These are phyloP conservation scores for Arthrobotrys entomopaga DNA, from an alignment of 2,329 filamentous ascomycete genomes.

Conservation along the genomic window DNA sequence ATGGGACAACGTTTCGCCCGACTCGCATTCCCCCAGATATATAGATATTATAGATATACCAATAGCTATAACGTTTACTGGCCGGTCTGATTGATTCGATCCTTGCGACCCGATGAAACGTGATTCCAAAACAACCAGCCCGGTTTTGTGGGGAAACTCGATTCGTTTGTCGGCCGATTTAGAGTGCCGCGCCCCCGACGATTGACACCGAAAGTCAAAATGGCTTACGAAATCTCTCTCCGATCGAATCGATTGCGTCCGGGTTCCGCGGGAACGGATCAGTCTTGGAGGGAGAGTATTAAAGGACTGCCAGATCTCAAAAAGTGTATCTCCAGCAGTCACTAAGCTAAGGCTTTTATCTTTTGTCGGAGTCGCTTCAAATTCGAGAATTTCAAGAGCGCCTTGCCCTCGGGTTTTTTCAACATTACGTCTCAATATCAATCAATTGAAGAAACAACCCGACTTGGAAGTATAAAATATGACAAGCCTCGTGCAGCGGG, in stretches of 20 bases:
- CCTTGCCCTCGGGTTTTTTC: background rate
- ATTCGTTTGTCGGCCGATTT: slow-evolving; percentile 37
- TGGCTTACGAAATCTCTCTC: slow-evolving; percentile 34
- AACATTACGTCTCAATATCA: background rate
- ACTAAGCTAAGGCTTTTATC: no score
- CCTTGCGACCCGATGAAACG: no score
- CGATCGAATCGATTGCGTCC: background rate
- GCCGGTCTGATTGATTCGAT: slow-evolving; percentile 6
- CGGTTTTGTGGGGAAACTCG: background rate
- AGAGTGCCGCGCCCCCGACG: slow-evolving; percentile 22
- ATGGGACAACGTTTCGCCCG: no score
- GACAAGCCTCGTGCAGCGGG: slow-evolving; percentile 28
- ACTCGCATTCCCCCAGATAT: no score
- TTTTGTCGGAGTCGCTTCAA: no score
- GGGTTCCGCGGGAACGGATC: background rate
- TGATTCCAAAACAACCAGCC: no score
- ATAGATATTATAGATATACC: no score
- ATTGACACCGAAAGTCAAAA: slow-evolving; percentile 6
- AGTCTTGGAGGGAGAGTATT: no score
- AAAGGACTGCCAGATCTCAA: no score
- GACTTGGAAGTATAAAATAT: background rate
- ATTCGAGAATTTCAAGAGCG: background rate
- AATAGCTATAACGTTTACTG: no score
- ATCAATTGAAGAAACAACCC: background rate
- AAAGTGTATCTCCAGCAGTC: no score